Conservation (phyloP, 2,329 filamentous ascomycete genomes). For the Monascus ruber region DNA sequence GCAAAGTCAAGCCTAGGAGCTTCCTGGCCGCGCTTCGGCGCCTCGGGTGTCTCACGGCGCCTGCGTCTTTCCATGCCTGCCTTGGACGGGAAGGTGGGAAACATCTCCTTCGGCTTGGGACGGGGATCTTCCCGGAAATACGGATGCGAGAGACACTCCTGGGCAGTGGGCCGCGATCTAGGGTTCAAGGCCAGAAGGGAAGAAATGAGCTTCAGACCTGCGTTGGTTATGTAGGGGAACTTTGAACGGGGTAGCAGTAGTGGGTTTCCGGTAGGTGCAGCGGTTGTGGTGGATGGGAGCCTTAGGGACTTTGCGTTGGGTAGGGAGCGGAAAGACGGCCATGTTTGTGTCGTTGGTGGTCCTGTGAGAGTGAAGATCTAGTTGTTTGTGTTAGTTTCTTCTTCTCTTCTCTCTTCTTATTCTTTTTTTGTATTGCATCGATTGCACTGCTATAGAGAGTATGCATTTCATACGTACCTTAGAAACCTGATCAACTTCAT, state of each 20-base stretch:
- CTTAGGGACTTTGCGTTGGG: conserved; percentile 75
- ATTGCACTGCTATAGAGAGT: neutral
- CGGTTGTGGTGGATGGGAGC: conserved; percentile 38
- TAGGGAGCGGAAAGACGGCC: conserved; percentile 77
- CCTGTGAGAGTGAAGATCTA: conserved; percentile 81
- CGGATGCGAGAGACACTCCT: conserved; percentile 62
- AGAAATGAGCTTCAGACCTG: conserved; percentile 59
- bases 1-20: conserved; percentile 55
- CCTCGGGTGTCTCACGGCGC: conserved; percentile 63
- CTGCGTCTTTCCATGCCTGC: conserved; percentile 79
- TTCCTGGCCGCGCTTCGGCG: conserved; percentile 66
- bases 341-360: conserved; percentile 67
- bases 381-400: conserved; percentile 2
- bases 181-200: conserved; percentile 67
- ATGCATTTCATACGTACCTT: conserved; percentile 34
- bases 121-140: conserved; percentile 87
- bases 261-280: conserved; percentile 23
- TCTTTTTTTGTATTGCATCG: conserved; percentile 2
- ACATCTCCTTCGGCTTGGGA: conserved; percentile 82
- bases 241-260: conserved; percentile 55
- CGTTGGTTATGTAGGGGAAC: conserved; percentile 70
- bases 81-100: conserved; percentile 93
- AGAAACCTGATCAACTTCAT: conserved; percentile 82
- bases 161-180: conserved; percentile 55
- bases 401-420: neutral